These are phyloP conservation scores for Eucalyptus pauciflora DNA, from an alignment of 345 rosid species.

Conservation along the genomic window DNA sequence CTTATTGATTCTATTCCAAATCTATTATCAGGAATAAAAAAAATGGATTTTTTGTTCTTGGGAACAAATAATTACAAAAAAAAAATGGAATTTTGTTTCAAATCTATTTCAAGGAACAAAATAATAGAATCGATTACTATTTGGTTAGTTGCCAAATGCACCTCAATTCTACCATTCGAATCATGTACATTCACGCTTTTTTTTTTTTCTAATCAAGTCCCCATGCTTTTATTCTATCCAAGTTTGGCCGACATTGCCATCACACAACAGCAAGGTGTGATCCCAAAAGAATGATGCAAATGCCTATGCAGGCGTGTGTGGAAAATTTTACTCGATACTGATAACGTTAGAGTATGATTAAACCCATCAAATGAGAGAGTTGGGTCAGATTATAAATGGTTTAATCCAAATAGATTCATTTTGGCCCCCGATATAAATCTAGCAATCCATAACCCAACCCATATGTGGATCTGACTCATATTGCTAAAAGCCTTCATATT, in stretches of 20 bases:
- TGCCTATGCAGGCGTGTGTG: rapidly evolving
- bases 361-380: not conserved
- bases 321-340: not conserved
- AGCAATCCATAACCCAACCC: not conserved
- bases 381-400: not conserved
- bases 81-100: no score
- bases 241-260: not conserved
- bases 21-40: no score
- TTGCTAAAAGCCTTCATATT: not conserved
- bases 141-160: no score
- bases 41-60: no score
- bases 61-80: no score
- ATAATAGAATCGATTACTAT: no score
- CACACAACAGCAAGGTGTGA: not conserved
- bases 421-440: no score
- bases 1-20: no score
- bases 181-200: not conserved
- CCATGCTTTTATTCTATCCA: not conserved
- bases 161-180: not conserved
- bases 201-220: not conserved
- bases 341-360: not conserved
- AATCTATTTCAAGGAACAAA: no score
- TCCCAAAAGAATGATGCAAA: not conserved
- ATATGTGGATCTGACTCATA: not conserved
- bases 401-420: not conserved